These are phyloP conservation scores for Miscanthus lutarioriparius DNA, from an alignment of 176 grass and related monocot species.

Conservation along the genomic window DNA sequence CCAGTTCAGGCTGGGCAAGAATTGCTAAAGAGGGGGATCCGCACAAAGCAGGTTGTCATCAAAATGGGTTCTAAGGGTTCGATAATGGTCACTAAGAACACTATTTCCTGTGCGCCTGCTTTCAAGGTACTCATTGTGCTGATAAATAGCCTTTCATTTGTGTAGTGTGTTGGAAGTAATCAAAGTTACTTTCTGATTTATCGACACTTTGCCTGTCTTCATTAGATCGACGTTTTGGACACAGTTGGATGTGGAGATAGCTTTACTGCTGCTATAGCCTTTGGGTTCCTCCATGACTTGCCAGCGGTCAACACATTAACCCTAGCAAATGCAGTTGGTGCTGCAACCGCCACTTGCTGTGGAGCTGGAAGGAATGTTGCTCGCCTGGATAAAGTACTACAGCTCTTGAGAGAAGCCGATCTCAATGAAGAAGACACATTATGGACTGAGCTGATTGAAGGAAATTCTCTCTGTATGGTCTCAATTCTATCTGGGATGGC, in stretches of 20 bases:
- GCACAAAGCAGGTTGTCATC: slow-evolving; percentile 78
- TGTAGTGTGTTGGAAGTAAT: background rate
- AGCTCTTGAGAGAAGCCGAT: slow-evolving; percentile 69
- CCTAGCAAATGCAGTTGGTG: slow-evolving; percentile 95
- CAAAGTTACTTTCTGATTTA: background rate
- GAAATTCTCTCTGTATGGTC: slow-evolving; percentile 38
- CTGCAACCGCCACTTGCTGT: slow-evolving; percentile 79
- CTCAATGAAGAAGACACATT: slow-evolving; percentile 65
- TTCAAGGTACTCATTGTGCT: slow-evolving; percentile 74
- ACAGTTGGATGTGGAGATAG: slow-evolving; percentile 98
- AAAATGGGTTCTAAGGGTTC: slow-evolving; percentile 97
- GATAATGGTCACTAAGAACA: slow-evolving; percentile 55
- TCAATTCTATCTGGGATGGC: slow-evolving; percentile 49
- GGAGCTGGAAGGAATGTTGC: slow-evolving; percentile 91
- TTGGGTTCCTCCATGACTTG: slow-evolving; percentile 78
- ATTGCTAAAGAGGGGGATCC: slow-evolving; percentile 68
- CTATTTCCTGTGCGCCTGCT: slow-evolving; percentile 66
- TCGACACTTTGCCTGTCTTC: background rate
- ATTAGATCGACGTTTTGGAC: slow-evolving; percentile 78
- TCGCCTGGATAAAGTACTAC: slow-evolving; percentile 68
- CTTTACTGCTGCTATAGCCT: slow-evolving; percentile 89
- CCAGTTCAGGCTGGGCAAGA: slow-evolving; percentile 77
- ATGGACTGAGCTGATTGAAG: slow-evolving; percentile 68
- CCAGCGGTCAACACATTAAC: slow-evolving; percentile 57
- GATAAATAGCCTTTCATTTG: slow-evolving; percentile 17